Base-by-base conservation (phyloP, 2,329 filamentous ascomycete genomes). In the Ophiostoma piceae region DNA sequence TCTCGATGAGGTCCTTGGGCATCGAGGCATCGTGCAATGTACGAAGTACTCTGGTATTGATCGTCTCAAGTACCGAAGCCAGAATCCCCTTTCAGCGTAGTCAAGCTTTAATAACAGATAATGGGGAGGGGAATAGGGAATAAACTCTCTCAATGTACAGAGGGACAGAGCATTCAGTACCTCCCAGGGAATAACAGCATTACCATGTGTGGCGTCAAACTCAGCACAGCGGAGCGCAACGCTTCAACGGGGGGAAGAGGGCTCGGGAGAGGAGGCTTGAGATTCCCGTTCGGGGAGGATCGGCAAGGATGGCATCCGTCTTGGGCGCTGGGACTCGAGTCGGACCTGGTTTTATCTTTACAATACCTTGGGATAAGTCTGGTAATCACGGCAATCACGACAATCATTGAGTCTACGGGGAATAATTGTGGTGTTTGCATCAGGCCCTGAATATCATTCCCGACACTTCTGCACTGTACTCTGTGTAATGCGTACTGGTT, bases 61-160 rank as follows among this genome's bases (percentile, higher is more conserved):
- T 66, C 64, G 64, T 22, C 64, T 66, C 64, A 66, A 66, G n/a
- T 66, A 43, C 64, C 37, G 64, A n/a, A 66, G 37, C 37, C 35
- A 43, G 65, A 11, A 66, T 7, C 65, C n/a, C 19, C 39, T 66
- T 66, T 41, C 65, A 19, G 62, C 62, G 32, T 65, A 65, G 62
- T 65, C 62, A 65, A 37, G 32, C 62, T 37, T 22, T n/a, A 16
- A n/a, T 7, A 8, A 26, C 51, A 26, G 35, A 35, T 35, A 35
- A 35, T 35, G 35, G 35, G 8, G 35, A 35, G 35, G 35, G 35
- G 35, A 35, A 35, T 35, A 35, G 35, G 35, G 35, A 35, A 35
- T 35, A 35, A 35, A 35, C 35, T 8, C 35, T 8, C 35, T 3
- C 35, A 35, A 35, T 35, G 35, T 35, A 8, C 35, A 35, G 35